Conservation (phyloP, 441 rosid species). For the Heliophila coronopifolia region DNA sequence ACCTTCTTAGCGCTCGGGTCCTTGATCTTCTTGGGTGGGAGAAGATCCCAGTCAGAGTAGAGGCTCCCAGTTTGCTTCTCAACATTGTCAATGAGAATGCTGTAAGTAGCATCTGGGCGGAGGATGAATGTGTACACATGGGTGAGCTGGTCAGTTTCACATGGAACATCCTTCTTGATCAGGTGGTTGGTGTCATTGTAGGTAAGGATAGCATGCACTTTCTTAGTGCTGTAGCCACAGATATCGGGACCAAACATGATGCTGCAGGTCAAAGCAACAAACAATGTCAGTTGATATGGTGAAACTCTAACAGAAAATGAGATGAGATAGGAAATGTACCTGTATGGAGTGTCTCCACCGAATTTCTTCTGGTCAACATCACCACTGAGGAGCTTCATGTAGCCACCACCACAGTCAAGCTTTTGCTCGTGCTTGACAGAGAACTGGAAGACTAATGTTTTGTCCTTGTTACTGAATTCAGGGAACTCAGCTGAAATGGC, state of each 20-base stretch:
- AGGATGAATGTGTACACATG: conserved; percentile 85
- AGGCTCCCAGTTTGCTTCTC: conserved; percentile 92
- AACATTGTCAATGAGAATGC: conserved; percentile 73
- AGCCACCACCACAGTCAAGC: conserved; percentile 99
- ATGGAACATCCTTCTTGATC: conserved; percentile 94
- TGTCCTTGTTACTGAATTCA: conserved; percentile 80
- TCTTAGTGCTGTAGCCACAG: conserved; percentile 92
- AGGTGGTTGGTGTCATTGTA: conserved; percentile 70
- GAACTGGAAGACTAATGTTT: conserved; percentile 80
- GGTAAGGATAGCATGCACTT: conserved; percentile 88
- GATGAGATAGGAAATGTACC: conserved; percentile 31
- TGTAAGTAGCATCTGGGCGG: conserved; percentile 86
- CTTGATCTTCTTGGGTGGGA: conserved; percentile 76
- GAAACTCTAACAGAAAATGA: neutral
- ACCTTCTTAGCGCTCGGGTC: conserved; percentile 94
- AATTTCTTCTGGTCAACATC: conserved; percentile 86
- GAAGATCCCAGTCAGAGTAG: conserved; percentile 86
- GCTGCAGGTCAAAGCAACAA: conserved; percentile 38
- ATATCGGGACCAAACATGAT: conserved; percentile 99
- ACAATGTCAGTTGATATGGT: neutral
- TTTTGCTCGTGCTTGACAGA: conserved; percentile 94
- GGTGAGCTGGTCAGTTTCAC: conserved; percentile 95
- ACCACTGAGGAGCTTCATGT: conserved; percentile 87
- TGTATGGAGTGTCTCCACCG: conserved; percentile 89
- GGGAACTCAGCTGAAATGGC: conserved; percentile 95